Conservation (phyloP, 1,284 basidiomycete genomes). For the Vanrija sp. region DNA sequence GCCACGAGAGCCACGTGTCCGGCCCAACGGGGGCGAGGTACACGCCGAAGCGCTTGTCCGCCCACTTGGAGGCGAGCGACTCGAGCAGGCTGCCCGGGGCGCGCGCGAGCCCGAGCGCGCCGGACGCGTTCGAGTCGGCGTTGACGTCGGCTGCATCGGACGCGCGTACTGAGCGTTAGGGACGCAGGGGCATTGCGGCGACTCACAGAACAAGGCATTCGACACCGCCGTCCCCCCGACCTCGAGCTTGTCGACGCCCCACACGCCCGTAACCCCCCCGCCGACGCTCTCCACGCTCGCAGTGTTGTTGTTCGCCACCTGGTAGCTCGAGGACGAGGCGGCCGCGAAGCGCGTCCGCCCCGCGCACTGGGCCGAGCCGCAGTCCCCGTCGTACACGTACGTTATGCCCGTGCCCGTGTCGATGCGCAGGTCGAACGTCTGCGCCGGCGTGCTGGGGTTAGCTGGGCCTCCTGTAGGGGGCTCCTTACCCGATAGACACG, state of each 20-base stretch:
- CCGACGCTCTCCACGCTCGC: neutral
- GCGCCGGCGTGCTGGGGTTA: constrained; percentile 46
- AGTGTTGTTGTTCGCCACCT: constrained; percentile 28
- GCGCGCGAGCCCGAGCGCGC: constrained; percentile 53
- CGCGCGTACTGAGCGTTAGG: neutral
- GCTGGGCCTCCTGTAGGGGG: no score
- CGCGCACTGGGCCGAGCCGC: constrained; percentile 12
- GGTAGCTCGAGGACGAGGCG: constrained; percentile 21
- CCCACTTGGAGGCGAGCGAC: neutral
- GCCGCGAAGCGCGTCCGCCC: constrained; percentile 14
- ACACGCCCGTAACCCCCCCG: constrained; percentile 30
- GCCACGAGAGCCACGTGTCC: constrained; percentile 1
- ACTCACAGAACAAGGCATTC: constrained; percentile 57
- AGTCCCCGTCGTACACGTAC: constrained; percentile 41
- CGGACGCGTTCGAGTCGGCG: constrained; percentile 36
- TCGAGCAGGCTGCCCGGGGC: constrained; percentile 63
- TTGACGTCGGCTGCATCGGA: neutral
- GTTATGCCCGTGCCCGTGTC: constrained; percentile 60
- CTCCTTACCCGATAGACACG: no score
- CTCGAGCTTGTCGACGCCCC: neutral
- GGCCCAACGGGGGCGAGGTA: neutral
- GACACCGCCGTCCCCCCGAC: constrained; percentile 55
- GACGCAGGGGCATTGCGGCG: no score
- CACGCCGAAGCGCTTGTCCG: neutral
- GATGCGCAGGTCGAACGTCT: constrained; percentile 56